Evolutionary conservation across 2,329 filamentous ascomycete genomes (phyloP), one percentile per base, ranked within the genome.

Genomic region (Cercospora berteroae): DNA sequence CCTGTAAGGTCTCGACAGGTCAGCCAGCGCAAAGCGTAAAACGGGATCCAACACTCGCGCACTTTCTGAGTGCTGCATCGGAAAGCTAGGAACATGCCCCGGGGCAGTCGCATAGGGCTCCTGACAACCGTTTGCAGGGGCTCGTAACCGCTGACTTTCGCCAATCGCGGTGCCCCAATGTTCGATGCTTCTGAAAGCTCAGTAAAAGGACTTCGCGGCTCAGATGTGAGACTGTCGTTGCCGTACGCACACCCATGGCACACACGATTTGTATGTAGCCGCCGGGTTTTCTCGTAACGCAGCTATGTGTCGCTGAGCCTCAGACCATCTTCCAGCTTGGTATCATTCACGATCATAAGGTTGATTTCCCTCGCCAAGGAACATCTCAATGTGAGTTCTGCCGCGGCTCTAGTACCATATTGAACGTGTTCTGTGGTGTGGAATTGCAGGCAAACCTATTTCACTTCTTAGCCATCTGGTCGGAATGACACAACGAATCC

Each of bases 361-460:
- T 52, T 23, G 6, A 29, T 52, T n/a, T 5, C 5, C 16, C 10
- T 6, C 23, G 23, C 48, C 12, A 52, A 27, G 23, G 1, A 27
- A 25, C 13, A 27, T 27, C 12, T 27, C 12, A 4, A 52, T 9
- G 25, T 25, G 9, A 2, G 7, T 9, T 13, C 10, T 52, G 48
- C 48, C 25, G 23, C 7, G 23, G 23, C 5, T 52, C 27, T 59
- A 72, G 69, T 72, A 72, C 61, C 65, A 68, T 20, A 68, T 65
- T 29, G 59, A 65, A 48, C 69, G 61, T 8, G 69, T 71, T 50
- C 70, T 60, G 36, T 72, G 70, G 62, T 70, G 69, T 55, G 70
- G 70, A 52, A 69, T 69, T 18, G 65, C 64, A 62, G 59, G 67
- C 23, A 64, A 58, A 25, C 62, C 70, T 72, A 67, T 64, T 69